These are phyloP conservation scores for Bacterosira constricta DNA, from an alignment of 108 stramenopile species.

Conservation along the genomic window DNA sequence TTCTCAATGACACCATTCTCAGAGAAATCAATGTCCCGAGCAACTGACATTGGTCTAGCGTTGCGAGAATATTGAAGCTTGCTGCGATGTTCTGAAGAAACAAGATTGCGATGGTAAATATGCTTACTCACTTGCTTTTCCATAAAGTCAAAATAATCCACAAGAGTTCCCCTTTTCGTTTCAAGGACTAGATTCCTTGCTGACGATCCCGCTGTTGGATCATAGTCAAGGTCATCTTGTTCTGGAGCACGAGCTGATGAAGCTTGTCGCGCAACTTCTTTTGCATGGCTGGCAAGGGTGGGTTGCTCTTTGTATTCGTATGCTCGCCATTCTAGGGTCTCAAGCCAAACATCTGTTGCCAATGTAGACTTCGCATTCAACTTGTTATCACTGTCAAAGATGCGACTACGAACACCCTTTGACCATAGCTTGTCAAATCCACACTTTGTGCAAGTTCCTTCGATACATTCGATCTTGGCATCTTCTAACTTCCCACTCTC, in stretches of 20 bases:
- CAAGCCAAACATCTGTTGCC: background rate
- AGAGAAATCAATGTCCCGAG: constrained; percentile 7
- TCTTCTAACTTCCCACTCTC: background rate
- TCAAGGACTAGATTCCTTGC: background rate
- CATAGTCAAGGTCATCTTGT: background rate
- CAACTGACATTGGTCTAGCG: background rate
- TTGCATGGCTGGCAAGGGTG: background rate
- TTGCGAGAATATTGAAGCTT: background rate
- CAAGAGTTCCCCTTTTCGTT: background rate
- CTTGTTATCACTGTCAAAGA: background rate
- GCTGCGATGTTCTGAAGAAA: background rate
- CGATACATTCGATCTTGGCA: background rate
- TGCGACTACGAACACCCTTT: background rate
- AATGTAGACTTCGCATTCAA: background rate
- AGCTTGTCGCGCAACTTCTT: background rate
- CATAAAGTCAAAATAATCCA: background rate
- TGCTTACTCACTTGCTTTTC: background rate
- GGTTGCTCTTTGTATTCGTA: background rate
- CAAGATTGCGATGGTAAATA: background rate
- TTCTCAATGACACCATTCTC: constrained; percentile 11
- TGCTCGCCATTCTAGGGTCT: background rate
- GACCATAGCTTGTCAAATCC: constrained; percentile 8
- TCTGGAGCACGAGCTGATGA: background rate
- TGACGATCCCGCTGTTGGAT: background rate
- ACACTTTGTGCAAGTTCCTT: background rate